phyloP scores from a whole-genome alignment of 345 rosid genomes.

The Populus nigra region DNA sequence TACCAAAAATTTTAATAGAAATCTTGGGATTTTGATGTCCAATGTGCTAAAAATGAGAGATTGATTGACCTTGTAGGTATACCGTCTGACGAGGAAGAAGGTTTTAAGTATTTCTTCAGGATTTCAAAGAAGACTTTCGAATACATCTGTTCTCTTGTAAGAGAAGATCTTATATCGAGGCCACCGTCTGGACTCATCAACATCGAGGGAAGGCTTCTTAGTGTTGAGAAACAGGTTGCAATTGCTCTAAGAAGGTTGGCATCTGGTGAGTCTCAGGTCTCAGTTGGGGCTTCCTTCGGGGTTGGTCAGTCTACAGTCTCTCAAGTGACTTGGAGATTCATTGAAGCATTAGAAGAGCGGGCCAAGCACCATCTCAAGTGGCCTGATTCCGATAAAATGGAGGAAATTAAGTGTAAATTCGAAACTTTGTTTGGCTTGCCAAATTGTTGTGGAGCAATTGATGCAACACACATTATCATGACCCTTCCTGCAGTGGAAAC shows the following conservation, averaged over 20 bases:
- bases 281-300: slow-evolving; percentile 83
- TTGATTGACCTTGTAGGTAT: slow-evolving; percentile 31
- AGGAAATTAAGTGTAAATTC: slow-evolving; percentile 66
- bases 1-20: not conserved
- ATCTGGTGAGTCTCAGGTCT: slow-evolving; percentile 95
- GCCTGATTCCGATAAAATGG: slow-evolving; percentile 61
- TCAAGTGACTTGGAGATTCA: slow-evolving; percentile 96
- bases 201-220: slow-evolving; percentile 94
- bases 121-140: slow-evolving; percentile 77
- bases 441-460: slow-evolving; percentile 88
- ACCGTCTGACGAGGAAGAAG: slow-evolving; percentile 69
- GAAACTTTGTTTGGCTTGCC: slow-evolving; percentile 67
- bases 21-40: not conserved
- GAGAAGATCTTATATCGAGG: slow-evolving; percentile 83
- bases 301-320: slow-evolving; percentile 98
- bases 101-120: slow-evolving; percentile 88
- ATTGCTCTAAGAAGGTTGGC: slow-evolving; percentile 85
- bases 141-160: slow-evolving; percentile 80
- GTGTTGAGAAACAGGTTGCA: slow-evolving; percentile 96
- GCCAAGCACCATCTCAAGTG: slow-evolving; percentile 84
- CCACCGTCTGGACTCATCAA: slow-evolving; percentile 95
- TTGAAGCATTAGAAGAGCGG: slow-evolving; percentile 91
- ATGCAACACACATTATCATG: slow-evolving; percentile 85
- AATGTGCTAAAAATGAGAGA: not conserved
- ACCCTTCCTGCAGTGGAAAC: slow-evolving; percentile 91